Base-by-base conservation (phyloP, 2,329 filamentous ascomycete species). In the Leptoxyphium fumago region DNA sequence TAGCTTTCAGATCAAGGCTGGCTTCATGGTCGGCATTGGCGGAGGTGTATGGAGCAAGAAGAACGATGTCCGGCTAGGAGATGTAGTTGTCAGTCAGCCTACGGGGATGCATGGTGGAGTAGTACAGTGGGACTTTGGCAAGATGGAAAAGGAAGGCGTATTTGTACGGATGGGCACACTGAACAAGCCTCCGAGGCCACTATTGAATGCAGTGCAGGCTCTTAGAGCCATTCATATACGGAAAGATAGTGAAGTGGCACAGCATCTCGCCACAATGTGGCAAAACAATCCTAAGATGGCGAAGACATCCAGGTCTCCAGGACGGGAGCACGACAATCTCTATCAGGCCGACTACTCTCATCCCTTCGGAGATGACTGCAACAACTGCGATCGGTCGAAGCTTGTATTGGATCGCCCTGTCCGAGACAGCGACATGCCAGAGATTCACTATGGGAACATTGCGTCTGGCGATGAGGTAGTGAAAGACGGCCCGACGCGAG, bases 11-110 rank as follows among this genome's bases (percentile, higher is more conserved):
- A 36, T 36, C 32, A 36, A 15, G 32, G 15, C 52, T 18, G 48
- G 52, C 7, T 41, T 55, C 14, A 44, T 52, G 43, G 52, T 55
- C 3, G 52, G 52, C 10, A 54, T 55, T 30, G 50, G 52, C 4
- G 53, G 53, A 17, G 55, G 53, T 14, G 52, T 51, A 13, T 52
- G 51, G 1, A 50, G 36, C 30, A 17, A 34, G 17, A 39, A 41
- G 11, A 11, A 36, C 14, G 53, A 57, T 26, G 48, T 57, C 2
- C 50, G 55, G 0, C 49, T 58, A 4, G 55, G 55, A 1, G 55
- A 58, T 38, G 44, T 58, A 3, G 50, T 52, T 1, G 46, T 58
- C 15, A 50, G 49, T 28, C 39, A 50, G 29, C 52, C 52, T 2
- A 6, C 14, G 1, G 43, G 40, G 0, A 30, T 13, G 11, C 41